Conservation (phyloP, 140 eudicot species). For the Cichorium intybus region DNA sequence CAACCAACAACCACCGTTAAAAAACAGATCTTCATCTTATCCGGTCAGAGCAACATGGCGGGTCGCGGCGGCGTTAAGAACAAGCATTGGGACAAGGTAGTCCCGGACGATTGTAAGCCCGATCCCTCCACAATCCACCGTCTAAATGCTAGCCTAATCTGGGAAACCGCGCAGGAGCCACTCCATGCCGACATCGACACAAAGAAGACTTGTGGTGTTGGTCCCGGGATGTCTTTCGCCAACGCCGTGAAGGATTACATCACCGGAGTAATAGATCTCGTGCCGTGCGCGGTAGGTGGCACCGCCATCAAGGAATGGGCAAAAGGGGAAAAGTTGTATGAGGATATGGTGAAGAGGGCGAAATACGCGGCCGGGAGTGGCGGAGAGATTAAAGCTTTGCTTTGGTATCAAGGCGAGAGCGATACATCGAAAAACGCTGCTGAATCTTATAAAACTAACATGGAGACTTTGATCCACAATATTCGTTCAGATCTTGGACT, state of each 20-base stretch:
- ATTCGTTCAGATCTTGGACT: slow-evolving; percentile 66
- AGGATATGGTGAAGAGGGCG: slow-evolving; percentile 65
- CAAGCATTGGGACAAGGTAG: slow-evolving; percentile 63
- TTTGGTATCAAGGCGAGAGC: slow-evolving; percentile 96
- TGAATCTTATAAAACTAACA: slow-evolving; percentile 42
- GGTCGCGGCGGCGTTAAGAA: slow-evolving; percentile 88
- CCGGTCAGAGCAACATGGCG: slow-evolving; percentile 99
- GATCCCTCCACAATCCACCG: slow-evolving; percentile 67
- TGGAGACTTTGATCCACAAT: slow-evolving; percentile 60
- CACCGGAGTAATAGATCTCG: slow-evolving; percentile 54
- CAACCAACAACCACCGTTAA: slow-evolving; percentile 29
- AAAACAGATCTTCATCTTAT: slow-evolving; percentile 78
- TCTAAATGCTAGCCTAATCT: slow-evolving; percentile 61
- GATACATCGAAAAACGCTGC: slow-evolving; percentile 47
- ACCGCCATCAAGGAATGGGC: slow-evolving; percentile 93
- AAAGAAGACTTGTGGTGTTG: slow-evolving; percentile 73
- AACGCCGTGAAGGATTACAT: slow-evolving; percentile 62
- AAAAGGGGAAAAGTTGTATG: slow-evolving; percentile 57
- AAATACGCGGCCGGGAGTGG: slow-evolving; percentile 49
- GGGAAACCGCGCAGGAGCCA: slow-evolving; percentile 82
- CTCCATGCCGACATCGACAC: slow-evolving; percentile 83
- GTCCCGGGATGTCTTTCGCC: slow-evolving; percentile 96
- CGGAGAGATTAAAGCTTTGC: slow-evolving; percentile 67
- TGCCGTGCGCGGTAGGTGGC: slow-evolving; percentile 95
- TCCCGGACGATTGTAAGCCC: slow-evolving; percentile 66